These are phyloP conservation scores for Erythrobasidium yunnanense DNA, from an alignment of 768 basidiomycete species.

Conservation along the genomic window DNA sequence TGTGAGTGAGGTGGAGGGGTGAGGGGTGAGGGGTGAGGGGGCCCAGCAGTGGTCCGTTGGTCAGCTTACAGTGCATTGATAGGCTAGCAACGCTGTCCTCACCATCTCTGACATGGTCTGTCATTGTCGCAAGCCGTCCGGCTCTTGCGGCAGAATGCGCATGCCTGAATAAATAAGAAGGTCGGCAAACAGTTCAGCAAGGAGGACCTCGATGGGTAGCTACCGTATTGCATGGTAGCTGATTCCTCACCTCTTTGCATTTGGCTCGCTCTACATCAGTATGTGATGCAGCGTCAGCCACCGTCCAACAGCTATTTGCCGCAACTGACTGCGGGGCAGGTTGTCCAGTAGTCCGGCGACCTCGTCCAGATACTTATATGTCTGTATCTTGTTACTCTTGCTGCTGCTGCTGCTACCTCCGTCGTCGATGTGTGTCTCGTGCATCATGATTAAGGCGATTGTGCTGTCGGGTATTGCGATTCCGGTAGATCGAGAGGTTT, in stretches of 20 bases:
- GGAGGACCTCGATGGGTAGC: background rate
- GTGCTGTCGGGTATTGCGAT: background rate
- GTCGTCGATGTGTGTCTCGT: background rate
- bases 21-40: background rate
- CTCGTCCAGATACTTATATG: background rate
- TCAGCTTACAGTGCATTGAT: background rate
- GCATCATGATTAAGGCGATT: background rate
- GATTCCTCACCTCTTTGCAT: background rate
- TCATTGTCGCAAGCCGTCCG: background rate
- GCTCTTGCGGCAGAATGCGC: background rate
- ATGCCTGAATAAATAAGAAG: background rate
- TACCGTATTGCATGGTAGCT: background rate
- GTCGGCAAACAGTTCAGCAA: background rate
- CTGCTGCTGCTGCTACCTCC: background rate
- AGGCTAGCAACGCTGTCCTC: background rate
- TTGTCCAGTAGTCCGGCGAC: background rate
- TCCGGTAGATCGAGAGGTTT: background rate
- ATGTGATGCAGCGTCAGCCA: background rate
- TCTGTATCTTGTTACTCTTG: background rate
- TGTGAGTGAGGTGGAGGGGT: background rate
- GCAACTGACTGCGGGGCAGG: background rate
- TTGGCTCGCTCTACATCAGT: background rate
- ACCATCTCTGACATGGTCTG: background rate
- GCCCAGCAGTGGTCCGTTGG: background rate
- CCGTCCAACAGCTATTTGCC: background rate